phyloP scores from a whole-genome alignment of 164 flowering plant genomes.

The Stephania japonica region DNA sequence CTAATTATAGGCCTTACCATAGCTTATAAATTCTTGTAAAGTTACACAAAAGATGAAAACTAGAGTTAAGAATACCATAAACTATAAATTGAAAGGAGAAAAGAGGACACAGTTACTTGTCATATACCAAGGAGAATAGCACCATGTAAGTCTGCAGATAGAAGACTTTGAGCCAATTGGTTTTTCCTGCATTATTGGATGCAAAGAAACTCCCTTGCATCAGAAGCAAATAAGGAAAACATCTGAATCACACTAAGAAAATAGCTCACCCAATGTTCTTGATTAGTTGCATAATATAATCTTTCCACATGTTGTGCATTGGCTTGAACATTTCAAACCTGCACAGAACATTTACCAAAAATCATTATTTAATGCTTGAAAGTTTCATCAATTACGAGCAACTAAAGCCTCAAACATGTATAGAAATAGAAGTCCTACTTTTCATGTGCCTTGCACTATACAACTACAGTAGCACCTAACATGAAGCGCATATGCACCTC shows the following conservation, averaged over 20 bases:
- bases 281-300: conserved; percentile 56
- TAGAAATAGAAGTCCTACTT: neutral
- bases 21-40: neutral
- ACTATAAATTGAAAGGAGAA: neutral
- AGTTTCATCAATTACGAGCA: neutral
- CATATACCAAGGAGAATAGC: conserved; percentile 58
- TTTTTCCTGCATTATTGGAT: conserved; percentile 44
- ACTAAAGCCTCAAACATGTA: neutral
- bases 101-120: neutral
- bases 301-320: conserved; percentile 85
- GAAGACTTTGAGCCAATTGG: conserved; percentile 56
- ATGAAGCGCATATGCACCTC: too few species aligned
- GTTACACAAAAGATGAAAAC: neutral
- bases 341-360: conserved; percentile 9
- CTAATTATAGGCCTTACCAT: too few species aligned
- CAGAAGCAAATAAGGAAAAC: neutral
- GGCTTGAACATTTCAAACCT: conserved; percentile 68
- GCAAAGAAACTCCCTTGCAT: neutral
- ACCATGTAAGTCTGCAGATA: conserved; percentile 80
- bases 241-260: neutral
- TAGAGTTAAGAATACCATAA: neutral
- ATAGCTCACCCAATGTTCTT: conserved; percentile 45
- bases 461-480: neutral
- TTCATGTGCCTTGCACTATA: neutral
- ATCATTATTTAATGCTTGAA: neutral